Percentiles rank a stretch among this genome's conserved stretches.
These are phyloP conservation scores for Crithidia acanthocephali DNA, from an alignment of 208 protist genomes.

Conservation along the genomic window DNA sequence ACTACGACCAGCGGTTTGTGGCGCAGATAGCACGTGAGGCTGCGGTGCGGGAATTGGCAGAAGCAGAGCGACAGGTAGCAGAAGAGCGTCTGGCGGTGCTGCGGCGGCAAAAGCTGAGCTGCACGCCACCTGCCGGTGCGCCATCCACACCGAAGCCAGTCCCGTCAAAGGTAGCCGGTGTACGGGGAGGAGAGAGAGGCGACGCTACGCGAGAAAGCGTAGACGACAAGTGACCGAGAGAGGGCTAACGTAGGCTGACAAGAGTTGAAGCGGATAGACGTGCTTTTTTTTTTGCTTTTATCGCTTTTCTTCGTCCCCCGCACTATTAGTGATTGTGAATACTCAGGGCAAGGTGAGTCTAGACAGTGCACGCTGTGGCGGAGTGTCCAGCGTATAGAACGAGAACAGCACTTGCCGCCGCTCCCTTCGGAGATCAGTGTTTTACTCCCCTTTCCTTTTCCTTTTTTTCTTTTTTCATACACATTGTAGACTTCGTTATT, in stretches of 20 bases:
- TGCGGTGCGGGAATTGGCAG: conserved; percentile 53
- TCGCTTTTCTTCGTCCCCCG: too few species aligned
- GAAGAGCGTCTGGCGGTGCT: conserved; percentile 40
- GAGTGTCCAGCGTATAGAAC: too few species aligned
- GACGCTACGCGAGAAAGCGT: conserved; percentile 1
- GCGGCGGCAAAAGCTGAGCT: conserved; percentile 1
- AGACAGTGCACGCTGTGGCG: too few species aligned
- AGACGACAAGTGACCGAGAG: conserved; percentile 19
- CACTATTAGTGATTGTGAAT: too few species aligned
- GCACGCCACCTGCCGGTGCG: neutral
- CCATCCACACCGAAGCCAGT: neutral
- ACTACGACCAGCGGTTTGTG: conserved; percentile 24
- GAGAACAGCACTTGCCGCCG: too few species aligned
- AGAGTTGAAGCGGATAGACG: too few species aligned
- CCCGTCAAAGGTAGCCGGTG: neutral
- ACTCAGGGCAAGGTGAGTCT: too few species aligned
- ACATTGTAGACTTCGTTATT: neutral
- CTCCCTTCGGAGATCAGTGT: too few species aligned
- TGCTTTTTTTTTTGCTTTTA: neutral
- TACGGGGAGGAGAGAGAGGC: neutral
- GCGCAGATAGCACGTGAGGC: conserved; percentile 50
- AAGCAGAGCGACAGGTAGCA: conserved; percentile 36
- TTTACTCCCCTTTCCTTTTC: too few species aligned
- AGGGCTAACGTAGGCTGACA: too few species aligned
- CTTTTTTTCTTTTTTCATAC: too few species aligned